A percentile compares a stretch with the other conserved stretches of the same genome.
These are phyloP conservation scores for Coniosporium apollinis DNA, from an alignment of 495 filamentous ascomycete genomes.

Conservation along the genomic window DNA sequence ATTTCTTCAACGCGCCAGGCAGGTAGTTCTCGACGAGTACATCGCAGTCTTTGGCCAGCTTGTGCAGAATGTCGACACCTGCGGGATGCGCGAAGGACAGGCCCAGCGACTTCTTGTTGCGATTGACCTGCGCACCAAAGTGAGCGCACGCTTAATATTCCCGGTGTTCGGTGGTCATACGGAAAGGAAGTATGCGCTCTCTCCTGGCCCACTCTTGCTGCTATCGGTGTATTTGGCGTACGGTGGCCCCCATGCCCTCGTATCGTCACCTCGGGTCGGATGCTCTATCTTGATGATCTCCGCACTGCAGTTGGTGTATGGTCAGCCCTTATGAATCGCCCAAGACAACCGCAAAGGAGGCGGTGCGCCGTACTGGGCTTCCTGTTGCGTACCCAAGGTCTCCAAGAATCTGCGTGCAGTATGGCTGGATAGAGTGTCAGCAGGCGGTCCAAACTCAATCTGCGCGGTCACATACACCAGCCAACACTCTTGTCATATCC, in stretches of 20 bases:
- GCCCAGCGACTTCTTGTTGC: slow-evolving; percentile 90
- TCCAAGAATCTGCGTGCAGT: slow-evolving; percentile 92
- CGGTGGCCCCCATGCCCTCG: slow-evolving; percentile 88
- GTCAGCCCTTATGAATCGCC: background rate
- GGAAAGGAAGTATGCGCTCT: slow-evolving; percentile 86
- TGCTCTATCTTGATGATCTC: slow-evolving; percentile 97
- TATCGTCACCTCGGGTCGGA: slow-evolving; percentile 81
- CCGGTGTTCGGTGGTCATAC: no score
- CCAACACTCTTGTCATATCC: slow-evolving; percentile 92
- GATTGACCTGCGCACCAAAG: slow-evolving; percentile 74
- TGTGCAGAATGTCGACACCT: slow-evolving; percentile 73
- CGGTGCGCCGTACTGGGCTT: slow-evolving; percentile 19
- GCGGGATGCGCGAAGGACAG: slow-evolving; percentile 74
- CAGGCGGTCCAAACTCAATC: slow-evolving; percentile 9
- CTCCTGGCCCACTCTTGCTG: slow-evolving; percentile 54
- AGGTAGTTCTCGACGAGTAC: slow-evolving; percentile 96
- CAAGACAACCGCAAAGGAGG: slow-evolving; percentile 13
- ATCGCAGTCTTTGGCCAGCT: slow-evolving; percentile 69
- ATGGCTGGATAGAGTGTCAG: slow-evolving; percentile 45
- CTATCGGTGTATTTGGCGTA: slow-evolving; percentile 55
- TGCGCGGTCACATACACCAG: slow-evolving; percentile 49
- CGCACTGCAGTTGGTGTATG: slow-evolving; percentile 37
- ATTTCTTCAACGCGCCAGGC: slow-evolving; percentile 79
- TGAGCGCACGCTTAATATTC: no score
- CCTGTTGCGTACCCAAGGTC: slow-evolving; percentile 64